Evolutionary conservation across 495 filamentous ascomycete genomes (phyloP).

Genomic region (Hypoxylon fuscum): DNA sequence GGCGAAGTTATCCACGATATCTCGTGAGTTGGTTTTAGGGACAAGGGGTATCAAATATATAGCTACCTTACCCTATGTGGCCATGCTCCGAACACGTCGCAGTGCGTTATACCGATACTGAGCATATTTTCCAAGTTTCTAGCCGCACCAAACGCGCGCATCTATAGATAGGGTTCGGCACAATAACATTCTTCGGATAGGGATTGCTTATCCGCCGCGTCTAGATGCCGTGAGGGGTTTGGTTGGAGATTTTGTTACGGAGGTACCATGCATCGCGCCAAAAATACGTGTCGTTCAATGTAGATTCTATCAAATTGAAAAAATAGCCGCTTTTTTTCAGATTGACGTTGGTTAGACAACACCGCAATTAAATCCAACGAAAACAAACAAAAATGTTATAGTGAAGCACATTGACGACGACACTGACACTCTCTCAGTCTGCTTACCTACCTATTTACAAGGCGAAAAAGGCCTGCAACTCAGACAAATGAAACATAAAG

Average conservation of each 20-base stretch:
- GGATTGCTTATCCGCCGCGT: conserved; percentile 13
- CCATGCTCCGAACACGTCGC: conserved; percentile 8
- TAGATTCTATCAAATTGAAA: conserved; percentile 12
- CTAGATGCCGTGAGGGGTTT: conserved; percentile 28
- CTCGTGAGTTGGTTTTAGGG: not conserved
- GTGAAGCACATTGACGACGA: not conserved
- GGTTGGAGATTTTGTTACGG: conserved; percentile 15
- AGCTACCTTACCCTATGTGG: conserved; percentile 8
- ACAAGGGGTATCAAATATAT: conserved; percentile 1
- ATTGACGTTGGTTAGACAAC: not conserved
- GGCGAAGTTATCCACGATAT: not conserved
- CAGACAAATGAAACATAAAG: not conserved
- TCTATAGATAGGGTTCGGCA: conserved; percentile 15
- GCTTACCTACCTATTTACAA: not conserved
- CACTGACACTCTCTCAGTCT: not conserved
- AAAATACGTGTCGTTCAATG: not conserved
- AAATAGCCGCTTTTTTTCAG: not conserved
- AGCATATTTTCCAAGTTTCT: conserved; percentile 3
- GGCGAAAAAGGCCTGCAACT: not conserved
- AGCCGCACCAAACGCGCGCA: not conserved
- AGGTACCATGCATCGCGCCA: conserved; percentile 7
- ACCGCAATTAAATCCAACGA: not conserved
- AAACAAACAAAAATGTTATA: not conserved
- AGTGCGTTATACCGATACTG: conserved; percentile 15
- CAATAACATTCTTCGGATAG: conserved; percentile 14